Conservation (phyloP, 139 green algal genomes). For the Gonium pectorale region DNA sequence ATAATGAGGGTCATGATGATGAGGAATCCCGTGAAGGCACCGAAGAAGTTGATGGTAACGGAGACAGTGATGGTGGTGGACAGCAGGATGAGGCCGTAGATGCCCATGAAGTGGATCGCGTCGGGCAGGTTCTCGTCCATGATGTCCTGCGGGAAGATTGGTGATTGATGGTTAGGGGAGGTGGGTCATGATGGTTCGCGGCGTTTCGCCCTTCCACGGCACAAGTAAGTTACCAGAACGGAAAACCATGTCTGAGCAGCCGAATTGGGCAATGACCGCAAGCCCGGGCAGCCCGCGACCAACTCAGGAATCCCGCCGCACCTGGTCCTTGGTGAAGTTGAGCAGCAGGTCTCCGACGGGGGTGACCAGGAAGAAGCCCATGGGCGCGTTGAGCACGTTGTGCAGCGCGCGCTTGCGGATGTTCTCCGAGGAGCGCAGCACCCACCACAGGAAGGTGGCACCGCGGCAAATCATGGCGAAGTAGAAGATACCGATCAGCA, state of each 20-base stretch:
- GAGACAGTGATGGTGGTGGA: constrained; percentile 72
- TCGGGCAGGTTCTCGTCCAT: constrained; percentile 74
- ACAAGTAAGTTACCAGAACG: no score
- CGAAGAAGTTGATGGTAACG: constrained; percentile 70
- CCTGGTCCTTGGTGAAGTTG: constrained; percentile 70
- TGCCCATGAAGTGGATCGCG: constrained; percentile 66
- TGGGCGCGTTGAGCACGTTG: constrained; percentile 63
- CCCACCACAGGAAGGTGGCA: constrained; percentile 58
- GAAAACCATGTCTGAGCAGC: no score
- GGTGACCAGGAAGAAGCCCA: constrained; percentile 76
- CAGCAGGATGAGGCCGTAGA: constrained; percentile 74
- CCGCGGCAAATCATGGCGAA: constrained; percentile 69
- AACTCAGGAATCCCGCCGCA: background rate
- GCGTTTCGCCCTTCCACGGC: no score
- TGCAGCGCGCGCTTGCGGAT: constrained; percentile 23
- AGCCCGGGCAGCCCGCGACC: no score
- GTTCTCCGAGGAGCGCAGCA: constrained; percentile 53
- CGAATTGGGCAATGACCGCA: no score
- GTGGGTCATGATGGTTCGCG: no score
- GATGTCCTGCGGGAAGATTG: constrained; percentile 67
- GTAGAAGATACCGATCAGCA: constrained; percentile 55
- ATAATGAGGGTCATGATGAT: constrained; percentile 65
- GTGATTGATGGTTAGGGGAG: no score
- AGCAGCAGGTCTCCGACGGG: constrained; percentile 75
- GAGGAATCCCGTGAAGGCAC: constrained; percentile 62